Evolutionary conservation across 1,284 basidiomycete species (phyloP), one percentile per base, ranked within the genome.

Genomic region (Boletus smithii): DNA sequence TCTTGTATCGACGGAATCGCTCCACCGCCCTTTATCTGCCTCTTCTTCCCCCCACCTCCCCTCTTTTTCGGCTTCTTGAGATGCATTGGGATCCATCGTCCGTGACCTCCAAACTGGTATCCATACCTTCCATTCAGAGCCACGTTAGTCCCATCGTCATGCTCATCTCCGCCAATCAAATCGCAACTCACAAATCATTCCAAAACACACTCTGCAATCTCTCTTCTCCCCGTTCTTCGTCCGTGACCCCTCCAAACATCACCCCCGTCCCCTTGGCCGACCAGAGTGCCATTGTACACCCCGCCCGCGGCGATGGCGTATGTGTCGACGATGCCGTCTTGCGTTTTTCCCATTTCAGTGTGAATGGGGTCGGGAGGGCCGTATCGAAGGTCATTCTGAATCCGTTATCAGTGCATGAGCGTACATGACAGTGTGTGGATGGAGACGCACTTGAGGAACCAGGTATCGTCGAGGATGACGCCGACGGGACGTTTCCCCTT

Each of bases 181-280:
- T 5, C 7, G 10, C 11, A 17, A 71, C 79, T 48, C 51, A 89
- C 87, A 93, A 54, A 58, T 93, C 91, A 53, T 91, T 91, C 73
- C 86, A 88, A 62, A 94, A 94, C 1, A 85, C 75, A 54, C 86
- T 90, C 51, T 92, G 87, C 57, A 97, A 68, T 1, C 80, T 85
- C 63, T 97, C 94, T 63, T 97, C 94, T 49, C 81, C 80, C 23
- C 77, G 83, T 60, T 97, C 94, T 51, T 92, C 88, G 59, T 97
- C 94, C 6, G 85, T 87, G 0, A 97, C 94, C 5, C 94, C 94
- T 11, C 93, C 94, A 60, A 97, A 97, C 42, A 95, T 68, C 1
- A 97, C 74, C 1, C 91, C 92, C 59, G 82, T 86, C 22, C 71
- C 74, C 55, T 77, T 82, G 11, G 76, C 65, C 10, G 69, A 56